phyloP scores from a whole-genome alignment of 2,329 filamentous ascomycete species.

The Aureobasidium sp. region DNA sequence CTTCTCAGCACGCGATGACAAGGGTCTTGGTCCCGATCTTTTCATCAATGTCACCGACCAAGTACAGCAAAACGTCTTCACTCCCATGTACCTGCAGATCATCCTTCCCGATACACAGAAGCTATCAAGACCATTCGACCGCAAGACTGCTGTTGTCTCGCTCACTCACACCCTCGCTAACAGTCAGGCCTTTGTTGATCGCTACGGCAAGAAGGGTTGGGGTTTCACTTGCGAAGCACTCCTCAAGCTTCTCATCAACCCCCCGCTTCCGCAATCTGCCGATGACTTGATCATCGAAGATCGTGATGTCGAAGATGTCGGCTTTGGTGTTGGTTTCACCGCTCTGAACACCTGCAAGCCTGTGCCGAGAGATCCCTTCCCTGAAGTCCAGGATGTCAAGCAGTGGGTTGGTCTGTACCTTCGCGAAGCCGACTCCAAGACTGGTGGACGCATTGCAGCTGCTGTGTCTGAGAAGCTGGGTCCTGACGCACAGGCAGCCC shows the following conservation, averaged over 20 bases:
- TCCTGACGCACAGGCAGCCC: slow-evolving; percentile 30
- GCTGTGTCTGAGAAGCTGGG: slow-evolving; percentile 64
- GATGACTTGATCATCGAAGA: slow-evolving; percentile 67
- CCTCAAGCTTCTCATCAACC: slow-evolving; percentile 80
- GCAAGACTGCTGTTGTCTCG: slow-evolving; percentile 87
- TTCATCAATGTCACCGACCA: slow-evolving; percentile 79
- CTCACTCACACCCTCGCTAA: slow-evolving; percentile 87
- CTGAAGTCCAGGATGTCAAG: slow-evolving; percentile 71
- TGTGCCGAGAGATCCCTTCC: slow-evolving; percentile 67
- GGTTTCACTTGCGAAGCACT: slow-evolving; percentile 81
- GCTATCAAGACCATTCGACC: slow-evolving; percentile 76
- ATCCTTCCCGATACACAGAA: slow-evolving; percentile 86
- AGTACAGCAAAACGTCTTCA: slow-evolving; percentile 70
- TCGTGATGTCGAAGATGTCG: slow-evolving; percentile 87
- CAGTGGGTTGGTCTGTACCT: slow-evolving; percentile 76
- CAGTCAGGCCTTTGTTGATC: slow-evolving; percentile 71
- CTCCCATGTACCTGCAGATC: slow-evolving; percentile 74
- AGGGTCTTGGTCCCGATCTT: slow-evolving; percentile 84
- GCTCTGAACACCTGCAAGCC: slow-evolving; percentile 84
- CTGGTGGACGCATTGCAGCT: slow-evolving; percentile 58
- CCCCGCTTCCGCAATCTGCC: slow-evolving; percentile 58
- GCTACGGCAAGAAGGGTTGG: slow-evolving; percentile 72
- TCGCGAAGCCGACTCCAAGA: slow-evolving; percentile 65
- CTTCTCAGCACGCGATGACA: slow-evolving; percentile 67
- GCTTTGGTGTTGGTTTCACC: slow-evolving; percentile 92